Percentiles rank a stretch among this genome's conserved stretches.
Conservation (phyloP, 495 filamentous ascomycete genomes). For the Schizothecium vesticola region DNA sequence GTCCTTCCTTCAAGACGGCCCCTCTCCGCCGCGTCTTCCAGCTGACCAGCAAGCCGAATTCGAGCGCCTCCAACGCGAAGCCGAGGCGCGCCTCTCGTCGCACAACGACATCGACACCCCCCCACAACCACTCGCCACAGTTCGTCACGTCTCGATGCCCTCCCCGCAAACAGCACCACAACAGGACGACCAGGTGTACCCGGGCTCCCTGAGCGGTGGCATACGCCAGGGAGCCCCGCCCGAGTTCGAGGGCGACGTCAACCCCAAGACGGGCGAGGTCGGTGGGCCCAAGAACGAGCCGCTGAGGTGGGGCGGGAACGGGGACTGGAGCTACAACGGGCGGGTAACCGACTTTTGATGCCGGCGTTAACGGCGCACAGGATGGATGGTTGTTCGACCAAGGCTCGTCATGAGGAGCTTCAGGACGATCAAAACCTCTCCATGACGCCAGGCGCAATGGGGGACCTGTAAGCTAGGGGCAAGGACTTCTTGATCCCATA, state of each 20-base stretch:
- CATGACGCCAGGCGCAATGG: neutral
- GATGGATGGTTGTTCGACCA: neutral
- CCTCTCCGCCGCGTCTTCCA: slow-evolving; percentile 78
- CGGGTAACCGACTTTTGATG: slow-evolving; percentile 85
- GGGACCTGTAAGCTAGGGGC: neutral
- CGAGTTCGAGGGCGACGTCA: slow-evolving; percentile 89
- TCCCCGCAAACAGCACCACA: neutral
- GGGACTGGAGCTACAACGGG: slow-evolving; percentile 96
- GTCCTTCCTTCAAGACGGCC: slow-evolving; percentile 42
- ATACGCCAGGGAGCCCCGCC: slow-evolving; percentile 62
- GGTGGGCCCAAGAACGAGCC: slow-evolving; percentile 98
- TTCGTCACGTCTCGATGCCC: slow-evolving; percentile 21
- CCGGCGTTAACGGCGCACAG: neutral
- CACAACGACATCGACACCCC: slow-evolving; percentile 20
- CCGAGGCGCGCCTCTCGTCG: slow-evolving; percentile 31
- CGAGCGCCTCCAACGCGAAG: slow-evolving; percentile 68
- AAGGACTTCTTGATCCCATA: neutral
- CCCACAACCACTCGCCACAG: slow-evolving; percentile 15
- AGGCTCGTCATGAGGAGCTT: neutral
- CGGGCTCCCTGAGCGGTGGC: slow-evolving; percentile 33
- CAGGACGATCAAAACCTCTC: neutral
- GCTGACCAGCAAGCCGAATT: slow-evolving; percentile 89
- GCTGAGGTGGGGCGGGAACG: slow-evolving; percentile 70
- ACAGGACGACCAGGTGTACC: neutral
- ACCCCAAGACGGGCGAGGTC: slow-evolving; percentile 93